These are phyloP conservation scores for Vitis labrusca DNA, from an alignment of 164 flowering plant genomes.

Conservation along the genomic window DNA sequence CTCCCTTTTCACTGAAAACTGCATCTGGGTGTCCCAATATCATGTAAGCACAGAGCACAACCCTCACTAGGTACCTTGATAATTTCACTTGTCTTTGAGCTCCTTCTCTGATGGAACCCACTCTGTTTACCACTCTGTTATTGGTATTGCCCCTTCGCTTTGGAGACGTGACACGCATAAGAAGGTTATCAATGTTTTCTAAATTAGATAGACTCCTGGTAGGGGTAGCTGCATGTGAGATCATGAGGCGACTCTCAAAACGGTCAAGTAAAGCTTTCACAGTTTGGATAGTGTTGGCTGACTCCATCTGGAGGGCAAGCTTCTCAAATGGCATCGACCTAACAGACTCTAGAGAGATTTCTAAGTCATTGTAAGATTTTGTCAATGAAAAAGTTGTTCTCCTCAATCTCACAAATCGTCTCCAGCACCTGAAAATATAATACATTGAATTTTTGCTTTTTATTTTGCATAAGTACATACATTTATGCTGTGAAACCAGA, in stretches of 20 bases:
- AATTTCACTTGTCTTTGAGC: conserved; percentile 32
- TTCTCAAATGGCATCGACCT: conserved; percentile 90
- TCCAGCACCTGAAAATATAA: conserved; percentile 72
- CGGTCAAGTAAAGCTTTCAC: conserved; percentile 83
- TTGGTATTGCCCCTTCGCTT: conserved; percentile 38
- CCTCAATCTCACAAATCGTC: conserved; percentile 48
- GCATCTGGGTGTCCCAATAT: conserved; percentile 95
- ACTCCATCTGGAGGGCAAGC: conserved; percentile 76
- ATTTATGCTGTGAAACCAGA: neutral
- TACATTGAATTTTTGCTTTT: neutral
- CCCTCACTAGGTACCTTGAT: conserved; percentile 84
- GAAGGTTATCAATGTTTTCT: conserved; percentile 83
- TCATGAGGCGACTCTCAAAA: conserved; percentile 60
- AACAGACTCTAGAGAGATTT: conserved; percentile 53
- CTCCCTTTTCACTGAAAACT: conserved; percentile 85
- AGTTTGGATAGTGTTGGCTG: conserved; percentile 57
- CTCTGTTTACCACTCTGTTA: conserved; percentile 39
- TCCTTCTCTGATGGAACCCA: conserved; percentile 25
- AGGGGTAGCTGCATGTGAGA: conserved; percentile 32
- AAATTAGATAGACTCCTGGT: conserved; percentile 20
- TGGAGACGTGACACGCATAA: conserved; percentile 78
- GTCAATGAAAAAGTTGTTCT: conserved; percentile 71
- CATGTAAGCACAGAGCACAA: conserved; percentile 96
- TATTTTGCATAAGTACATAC: neutral
- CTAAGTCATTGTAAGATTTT: conserved; percentile 55